These are phyloP conservation scores for Chytridium lagenaria DNA, from an alignment of 371 early-diverging fungal species.

Conservation along the genomic window DNA sequence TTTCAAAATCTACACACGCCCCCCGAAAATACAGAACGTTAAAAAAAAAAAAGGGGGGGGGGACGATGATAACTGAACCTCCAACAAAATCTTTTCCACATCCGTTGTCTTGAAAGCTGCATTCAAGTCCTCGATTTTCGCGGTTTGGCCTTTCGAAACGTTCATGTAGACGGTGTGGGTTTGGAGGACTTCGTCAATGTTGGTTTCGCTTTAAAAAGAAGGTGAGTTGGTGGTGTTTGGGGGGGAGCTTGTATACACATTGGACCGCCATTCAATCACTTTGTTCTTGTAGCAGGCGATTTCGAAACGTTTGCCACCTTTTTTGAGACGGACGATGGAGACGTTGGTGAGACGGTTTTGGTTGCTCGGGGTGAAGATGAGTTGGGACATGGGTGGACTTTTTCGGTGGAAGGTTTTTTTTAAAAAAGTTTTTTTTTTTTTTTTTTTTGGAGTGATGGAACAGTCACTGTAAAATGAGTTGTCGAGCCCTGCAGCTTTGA, in stretches of 20 bases:
- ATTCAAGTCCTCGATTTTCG: conserved; percentile 84
- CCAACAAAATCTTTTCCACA: conserved; percentile 77
- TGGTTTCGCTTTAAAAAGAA: conserved; percentile 96
- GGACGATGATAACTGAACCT: conserved; percentile 55
- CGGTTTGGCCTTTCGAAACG: conserved; percentile 95
- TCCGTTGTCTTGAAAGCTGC: conserved; percentile 91
- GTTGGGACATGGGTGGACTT: not conserved
- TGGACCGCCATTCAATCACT: conserved; percentile 94
- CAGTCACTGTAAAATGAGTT: too few species aligned
- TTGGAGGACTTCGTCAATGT: conserved; percentile 95
- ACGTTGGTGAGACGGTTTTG: conserved; percentile 83
- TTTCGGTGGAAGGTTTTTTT: not conserved
- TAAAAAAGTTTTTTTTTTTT: conserved; percentile 2
- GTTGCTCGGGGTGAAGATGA: conserved; percentile 33
- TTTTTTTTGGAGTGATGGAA: conserved; percentile 14
- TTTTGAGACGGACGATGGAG: conserved; percentile 92
- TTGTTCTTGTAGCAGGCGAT: conserved; percentile 99
- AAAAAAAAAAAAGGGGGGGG: conserved; percentile 6
- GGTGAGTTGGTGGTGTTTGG: conserved; percentile 12
- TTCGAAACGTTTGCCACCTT: conserved; percentile 96
- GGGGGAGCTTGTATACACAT: conserved; percentile 69
- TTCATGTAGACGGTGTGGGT: conserved; percentile 91
- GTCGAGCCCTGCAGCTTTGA: too few species aligned
- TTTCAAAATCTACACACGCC: conserved; percentile 69
- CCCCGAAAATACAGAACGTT: too few species aligned